These are phyloP conservation scores for Kingdonia uniflora DNA, from an alignment of 164 flowering plant genomes.

Conservation along the genomic window DNA sequence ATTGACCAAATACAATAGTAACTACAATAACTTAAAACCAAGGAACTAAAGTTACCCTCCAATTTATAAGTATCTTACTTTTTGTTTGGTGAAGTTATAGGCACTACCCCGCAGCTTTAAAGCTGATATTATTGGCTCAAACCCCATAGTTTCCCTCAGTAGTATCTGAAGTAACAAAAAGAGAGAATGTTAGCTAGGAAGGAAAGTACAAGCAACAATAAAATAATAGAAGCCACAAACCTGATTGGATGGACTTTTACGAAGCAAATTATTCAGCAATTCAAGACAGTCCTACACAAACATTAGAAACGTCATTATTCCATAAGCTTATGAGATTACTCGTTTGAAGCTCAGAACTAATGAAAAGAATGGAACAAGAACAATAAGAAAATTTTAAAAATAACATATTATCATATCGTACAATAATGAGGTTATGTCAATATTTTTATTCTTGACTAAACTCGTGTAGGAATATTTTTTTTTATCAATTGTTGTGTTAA, in stretches of 20 bases:
- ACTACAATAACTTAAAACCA: too few relatives aligned
- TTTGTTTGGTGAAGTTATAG: constrained; percentile 86
- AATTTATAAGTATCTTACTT: constrained; percentile 43
- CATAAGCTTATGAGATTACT: too few relatives aligned
- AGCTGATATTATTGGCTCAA: constrained; percentile 75
- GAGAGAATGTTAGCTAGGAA: constrained; percentile 4
- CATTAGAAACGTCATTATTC: background rate
- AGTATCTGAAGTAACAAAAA: constrained; percentile 38
- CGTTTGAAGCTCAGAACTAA: background rate
- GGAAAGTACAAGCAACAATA: background rate
- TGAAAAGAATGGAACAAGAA: too few relatives aligned
- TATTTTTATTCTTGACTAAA: too few relatives aligned
- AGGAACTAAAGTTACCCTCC: too few relatives aligned
- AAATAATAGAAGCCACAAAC: constrained; percentile 22
- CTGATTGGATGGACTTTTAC: constrained; percentile 83
- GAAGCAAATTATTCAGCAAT: constrained; percentile 82
- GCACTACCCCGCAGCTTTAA: constrained; percentile 70
- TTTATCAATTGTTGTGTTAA: too few relatives aligned
- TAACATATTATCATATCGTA: background rate
- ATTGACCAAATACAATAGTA: too few relatives aligned
- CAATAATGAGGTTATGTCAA: too few relatives aligned
- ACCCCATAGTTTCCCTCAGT: constrained; percentile 89
- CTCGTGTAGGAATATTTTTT: too few relatives aligned
- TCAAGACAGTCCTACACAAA: constrained; percentile 82
- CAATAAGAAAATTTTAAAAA: background rate